Conservation (phyloP, 2,329 filamentous ascomycete species). For the Pseudogymnoascus sp. region DNA sequence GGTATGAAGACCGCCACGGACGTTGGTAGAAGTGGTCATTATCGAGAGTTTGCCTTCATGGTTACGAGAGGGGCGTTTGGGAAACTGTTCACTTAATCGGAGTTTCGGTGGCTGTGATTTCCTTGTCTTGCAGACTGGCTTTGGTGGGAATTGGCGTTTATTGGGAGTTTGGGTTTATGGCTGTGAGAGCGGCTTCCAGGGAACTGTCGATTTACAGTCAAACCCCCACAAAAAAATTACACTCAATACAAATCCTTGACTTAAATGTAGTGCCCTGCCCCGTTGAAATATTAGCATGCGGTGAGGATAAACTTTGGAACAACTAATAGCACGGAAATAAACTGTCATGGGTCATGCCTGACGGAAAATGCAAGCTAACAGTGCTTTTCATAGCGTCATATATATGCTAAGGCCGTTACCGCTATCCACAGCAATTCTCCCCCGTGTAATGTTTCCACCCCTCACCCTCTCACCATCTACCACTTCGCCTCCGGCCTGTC, state of each 20-base stretch:
- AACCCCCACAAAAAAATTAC: background rate
- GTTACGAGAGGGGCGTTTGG: no score
- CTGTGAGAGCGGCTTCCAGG: background rate
- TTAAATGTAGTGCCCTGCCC: background rate
- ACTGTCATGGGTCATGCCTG: background rate
- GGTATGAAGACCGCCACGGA: no score
- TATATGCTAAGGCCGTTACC: conserved; percentile 2
- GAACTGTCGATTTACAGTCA: background rate
- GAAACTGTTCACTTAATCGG: background rate
- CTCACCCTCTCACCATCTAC: conserved; percentile 18
- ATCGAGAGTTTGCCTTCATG: no score
- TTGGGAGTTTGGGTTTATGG: background rate
- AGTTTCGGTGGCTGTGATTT: background rate
- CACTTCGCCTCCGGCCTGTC: conserved; percentile 39
- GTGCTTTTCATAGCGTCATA: background rate
- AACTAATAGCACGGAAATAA: background rate
- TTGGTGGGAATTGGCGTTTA: background rate
- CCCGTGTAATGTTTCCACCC: background rate
- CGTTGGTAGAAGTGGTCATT: no score
- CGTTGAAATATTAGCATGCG: background rate
- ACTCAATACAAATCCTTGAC: background rate
- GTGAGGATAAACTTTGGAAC: background rate
- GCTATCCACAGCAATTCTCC: background rate
- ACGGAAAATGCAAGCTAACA: background rate
- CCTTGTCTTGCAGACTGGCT: background rate